Evolutionary conservation across 441 rosid genomes (phyloP), one percentile per base, ranked within the genome.

Genomic region (Adansonia madagascariensis): DNA sequence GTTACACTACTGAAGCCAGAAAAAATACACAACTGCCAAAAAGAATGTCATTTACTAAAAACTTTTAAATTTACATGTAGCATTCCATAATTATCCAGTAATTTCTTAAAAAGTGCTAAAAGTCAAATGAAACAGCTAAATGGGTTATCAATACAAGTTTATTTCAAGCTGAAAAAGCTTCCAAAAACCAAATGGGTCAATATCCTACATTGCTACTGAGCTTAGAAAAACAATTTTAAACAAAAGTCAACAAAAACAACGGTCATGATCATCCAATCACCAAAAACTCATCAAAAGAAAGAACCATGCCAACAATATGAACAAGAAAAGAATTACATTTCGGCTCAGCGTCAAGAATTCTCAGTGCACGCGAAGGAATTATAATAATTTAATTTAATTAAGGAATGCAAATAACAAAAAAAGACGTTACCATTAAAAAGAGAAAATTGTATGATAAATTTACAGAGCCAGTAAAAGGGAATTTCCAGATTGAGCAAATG

Each of bases 211-310:
- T 27, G 66, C 43, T 61, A 61, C 17, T 14, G 8, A 12, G 17
- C 14, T 60, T 6, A 24, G 1, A 4, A n/a, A 8, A 24, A 55
- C 6, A 59, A 59, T 2, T 35, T 14, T 18, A 10, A 67, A 18
- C 47, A 56, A 76, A 1, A 62, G 79, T 75, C 76, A 81, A 77
- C 66, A 53, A 50, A 53, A 46, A 10, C 74, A 74, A 44, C 10
- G 70, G 3, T 17, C 49, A 74, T 20, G 63, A 64, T 71, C 66
- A 46, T 18, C 65, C 41, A 31, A 78, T 74, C 73, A 55, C n/a
- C 49, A 78, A 67, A 79, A 49, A 49, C 15, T 17, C 64, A 57
- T 39, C 47, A 64, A 72, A 73, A 60, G 27, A 2, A 24, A 35
- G 52, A 27, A 5, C 65, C n/a, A 57, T 75, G 46, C 74, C 47